Evolutionary conservation across 345 rosid genomes (phyloP), one percentile per base, ranked within the genome.

Genomic region (Mallotus nudiflorus): DNA sequence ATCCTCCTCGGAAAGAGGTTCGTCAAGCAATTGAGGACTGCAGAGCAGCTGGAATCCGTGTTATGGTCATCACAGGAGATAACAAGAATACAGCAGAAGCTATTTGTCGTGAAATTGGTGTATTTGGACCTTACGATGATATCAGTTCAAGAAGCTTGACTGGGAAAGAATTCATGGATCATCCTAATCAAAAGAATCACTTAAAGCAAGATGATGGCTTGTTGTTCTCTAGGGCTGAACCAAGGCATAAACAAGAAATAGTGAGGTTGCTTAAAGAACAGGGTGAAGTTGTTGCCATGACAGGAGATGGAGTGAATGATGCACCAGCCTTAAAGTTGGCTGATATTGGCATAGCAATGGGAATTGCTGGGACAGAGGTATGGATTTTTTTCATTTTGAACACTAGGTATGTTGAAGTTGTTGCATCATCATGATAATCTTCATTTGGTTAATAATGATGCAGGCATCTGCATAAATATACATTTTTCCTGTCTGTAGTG

Each of bases 281-380:
- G 62, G 97, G 96, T n/a, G 99, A 95, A 81, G 99, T 95, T 22
- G 99, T 95, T 69, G 97, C 99, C 35, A 95, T 95, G 99, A 95
- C 99, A 24, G 97, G 97, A 67, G 99, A 95, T 79, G 99, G 97
- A 77, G 97, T 91, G 65, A 95, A 95, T 69, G 99, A 95, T 82
- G 97, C 97, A 24, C 97, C 99, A 69, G 99, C 99, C 56, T 79
- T 95, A 62, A 95, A 95, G 82, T 79, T 95, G 82, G 99, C 99
- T 67, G 98, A 95, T 70, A 95, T 95, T 64, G 99, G 99, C n/a
- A 62, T 95, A 48, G 97, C 98, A 62, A 95, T 95, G 99, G 99
- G 99, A 44, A 90, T 95, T 68, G 62, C 97, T 9, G 99, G 99
- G 56, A 95, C 99, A 20, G 97, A 95, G 91, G 99, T 91, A 86